Base-by-base conservation (phyloP, 768 basidiomycete genomes). In the Arthromyces matolae region DNA sequence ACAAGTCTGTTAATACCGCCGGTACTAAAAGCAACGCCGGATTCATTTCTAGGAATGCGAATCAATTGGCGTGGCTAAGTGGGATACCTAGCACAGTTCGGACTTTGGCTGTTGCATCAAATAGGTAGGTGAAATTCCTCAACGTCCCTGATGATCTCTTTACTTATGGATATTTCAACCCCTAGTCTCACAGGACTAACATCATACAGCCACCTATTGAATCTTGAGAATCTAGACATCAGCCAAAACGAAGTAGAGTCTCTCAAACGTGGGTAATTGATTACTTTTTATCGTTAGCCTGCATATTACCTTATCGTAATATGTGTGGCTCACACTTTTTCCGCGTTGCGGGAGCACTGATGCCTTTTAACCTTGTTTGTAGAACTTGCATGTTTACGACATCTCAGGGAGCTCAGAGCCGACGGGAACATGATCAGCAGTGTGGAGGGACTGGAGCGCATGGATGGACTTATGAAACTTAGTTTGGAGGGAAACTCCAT, bases 221-320 rank as follows among this genome's bases (percentile, higher is more conserved):
- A 90, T 62, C 76, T 99, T 33, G 91, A 93, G 68, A 81, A 79
- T 59, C 77, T 99, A 60, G 93, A 99, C 69, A 83, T 99, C 52
- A 93, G 91, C 64, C 66, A 81, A 60, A 98, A 98, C 65, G 79
- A 89, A 54, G 76, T 98, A 43, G 92, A 95, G 51, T 89, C 89
- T 7, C 72, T 98, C 47, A 78, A 75, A 40, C 91, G 91, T 95
- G 66, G 69, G 90, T 83, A 27, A 20, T 18, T 31, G 36, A 41
- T 45, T 43, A 53, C 48, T 45, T 46, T 54, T 50, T 50, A 31
- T 32, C 32, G 32, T 22, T 29, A 47, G 23, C n/a, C n/a, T n/a
- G n/a, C n/a, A n/a, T n/a, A n/a, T n/a, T n/a, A n/a, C n/a, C n/a
- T n/a, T n/a, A n/a, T n/a, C n/a, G n/a, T 10, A 25, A 32, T 1